Evolutionary conservation across 805 yeast species (phyloP), one percentile per base, ranked within the genome.

Genomic region (Saccharomyces mikatae): DNA sequence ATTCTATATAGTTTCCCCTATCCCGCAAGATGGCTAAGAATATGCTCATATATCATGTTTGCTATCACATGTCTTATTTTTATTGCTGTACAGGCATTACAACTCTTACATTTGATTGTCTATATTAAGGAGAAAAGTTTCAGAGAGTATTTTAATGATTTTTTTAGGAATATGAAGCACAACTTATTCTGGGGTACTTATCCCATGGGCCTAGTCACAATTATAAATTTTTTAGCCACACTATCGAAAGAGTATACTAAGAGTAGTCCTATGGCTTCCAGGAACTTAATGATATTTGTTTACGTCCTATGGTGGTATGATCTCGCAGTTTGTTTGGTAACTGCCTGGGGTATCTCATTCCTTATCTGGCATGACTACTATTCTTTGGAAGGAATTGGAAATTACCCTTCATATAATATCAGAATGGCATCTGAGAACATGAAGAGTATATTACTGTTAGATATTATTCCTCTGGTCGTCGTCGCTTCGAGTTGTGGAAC

Each of bases 381-480:
- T 50, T 47, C 70, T 68, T 60, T 74, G 62, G 60, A 65, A 57
- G 56, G 52, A 9, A 26, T 17, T 24, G 53, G 51, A 2, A 32
- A 52, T n/a, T 29, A 54, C 31, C 51, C 47, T n/a, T 49, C 50
- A 8, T 30, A 28, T 4, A 54, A 49, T 46, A 52, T 10, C 41
- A 60, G 63, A 27, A 53, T 72, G 13, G 65, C 73, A n/a, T 59
- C 68, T 0, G 70, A 72, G 5, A 67, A 74, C 27, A 63, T 89
- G 49, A 80, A 79, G 60, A 78, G 88, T 26, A 76, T 84, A 1
- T 68, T 86, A 2, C 67, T 90, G 24, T 71, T 90, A 51, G 94
- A 95, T 0, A 77, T 87, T n/a, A 92, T 90, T 21, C 79, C 96
- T 0, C 70, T 87, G 29, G 87, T 89, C 1, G 96, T 90, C 54